Percentiles rank a stretch among this genome's conserved stretches.
Evolutionary conservation across 2,329 filamentous ascomycete genomes (phyloP).

Genomic region (Colletotrichum karsti): DNA sequence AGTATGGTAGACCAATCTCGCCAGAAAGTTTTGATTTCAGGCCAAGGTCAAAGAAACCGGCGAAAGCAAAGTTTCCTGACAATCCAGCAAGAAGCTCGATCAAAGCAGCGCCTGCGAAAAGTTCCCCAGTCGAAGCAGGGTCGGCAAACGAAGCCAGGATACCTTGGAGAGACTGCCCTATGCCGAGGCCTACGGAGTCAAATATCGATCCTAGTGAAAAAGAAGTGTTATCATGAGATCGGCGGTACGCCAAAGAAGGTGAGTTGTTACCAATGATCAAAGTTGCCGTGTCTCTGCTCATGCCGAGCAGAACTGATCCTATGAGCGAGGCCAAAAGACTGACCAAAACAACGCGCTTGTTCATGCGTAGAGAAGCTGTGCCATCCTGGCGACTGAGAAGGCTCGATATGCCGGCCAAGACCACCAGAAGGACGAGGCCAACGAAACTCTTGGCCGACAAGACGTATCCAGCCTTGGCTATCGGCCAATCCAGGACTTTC

Average conservation of each 20-base stretch:
- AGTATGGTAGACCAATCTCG: not conserved
- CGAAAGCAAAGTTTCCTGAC: not conserved
- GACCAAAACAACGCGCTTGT: not conserved
- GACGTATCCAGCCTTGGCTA: not conserved
- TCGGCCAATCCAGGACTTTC: not conserved
- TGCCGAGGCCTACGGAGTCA: not conserved
- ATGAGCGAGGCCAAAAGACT: not conserved
- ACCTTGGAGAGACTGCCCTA: not conserved
- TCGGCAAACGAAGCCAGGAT: not conserved
- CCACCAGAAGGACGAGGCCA: not conserved
- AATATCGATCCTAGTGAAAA: not conserved
- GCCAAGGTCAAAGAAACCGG: not conserved
- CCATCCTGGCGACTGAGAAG: not conserved
- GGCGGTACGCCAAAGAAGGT: fast-evolving
- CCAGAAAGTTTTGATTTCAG: not conserved
- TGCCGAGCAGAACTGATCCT: not conserved
- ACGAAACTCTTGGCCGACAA: not conserved
- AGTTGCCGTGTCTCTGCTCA: not conserved
- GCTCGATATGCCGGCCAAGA: not conserved
- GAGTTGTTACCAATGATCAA: not conserved
- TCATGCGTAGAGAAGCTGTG: not conserved
- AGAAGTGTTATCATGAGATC: not conserved
- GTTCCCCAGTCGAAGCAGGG: not conserved
- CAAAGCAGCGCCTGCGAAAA: not conserved
- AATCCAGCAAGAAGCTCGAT: not conserved